Conservation (phyloP, 2,329 filamentous ascomycete species). For the Pseudogymnoascus sp. region DNA sequence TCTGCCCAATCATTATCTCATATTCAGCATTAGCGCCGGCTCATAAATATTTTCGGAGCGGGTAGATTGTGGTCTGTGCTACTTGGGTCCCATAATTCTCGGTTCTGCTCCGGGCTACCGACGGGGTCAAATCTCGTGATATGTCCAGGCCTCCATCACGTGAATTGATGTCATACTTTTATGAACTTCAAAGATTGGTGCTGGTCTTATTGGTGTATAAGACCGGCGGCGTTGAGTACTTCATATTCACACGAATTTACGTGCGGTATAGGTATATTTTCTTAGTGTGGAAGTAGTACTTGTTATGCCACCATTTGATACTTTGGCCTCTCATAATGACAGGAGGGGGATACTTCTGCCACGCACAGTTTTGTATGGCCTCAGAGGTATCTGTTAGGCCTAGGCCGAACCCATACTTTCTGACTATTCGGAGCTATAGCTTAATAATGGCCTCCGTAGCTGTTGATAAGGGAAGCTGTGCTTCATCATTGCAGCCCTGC, state of each 20-base stretch:
- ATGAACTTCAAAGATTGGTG: not conserved
- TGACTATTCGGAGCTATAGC: not conserved
- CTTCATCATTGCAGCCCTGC: not conserved
- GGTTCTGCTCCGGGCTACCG: slow-evolving; percentile 25
- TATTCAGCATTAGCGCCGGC: not conserved
- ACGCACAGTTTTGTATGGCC: not conserved
- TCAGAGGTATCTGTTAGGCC: not conserved
- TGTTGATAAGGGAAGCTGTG: not conserved
- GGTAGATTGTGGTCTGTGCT: not conserved
- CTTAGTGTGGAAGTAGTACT: not conserved
- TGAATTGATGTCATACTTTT: not conserved
- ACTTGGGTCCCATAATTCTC: slow-evolving; percentile 7
- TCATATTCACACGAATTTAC: not conserved
- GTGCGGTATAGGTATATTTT: not conserved
- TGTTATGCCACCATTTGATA: not conserved
- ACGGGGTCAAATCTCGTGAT: slow-evolving; percentile 34
- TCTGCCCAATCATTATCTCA: not conserved
- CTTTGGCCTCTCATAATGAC: not conserved
- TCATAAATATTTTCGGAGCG: not conserved
- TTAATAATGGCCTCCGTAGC: not conserved
- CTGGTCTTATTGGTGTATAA: not conserved
- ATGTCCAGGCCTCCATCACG: slow-evolving; percentile 26
- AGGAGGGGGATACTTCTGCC: not conserved
- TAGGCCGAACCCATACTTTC: not conserved
- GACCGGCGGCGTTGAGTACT: not conserved